Percentiles rank a stretch among this genome's conserved stretches.
phyloP scores from a whole-genome alignment of 179 eudicot genomes.

The Silene vulgaris region DNA sequence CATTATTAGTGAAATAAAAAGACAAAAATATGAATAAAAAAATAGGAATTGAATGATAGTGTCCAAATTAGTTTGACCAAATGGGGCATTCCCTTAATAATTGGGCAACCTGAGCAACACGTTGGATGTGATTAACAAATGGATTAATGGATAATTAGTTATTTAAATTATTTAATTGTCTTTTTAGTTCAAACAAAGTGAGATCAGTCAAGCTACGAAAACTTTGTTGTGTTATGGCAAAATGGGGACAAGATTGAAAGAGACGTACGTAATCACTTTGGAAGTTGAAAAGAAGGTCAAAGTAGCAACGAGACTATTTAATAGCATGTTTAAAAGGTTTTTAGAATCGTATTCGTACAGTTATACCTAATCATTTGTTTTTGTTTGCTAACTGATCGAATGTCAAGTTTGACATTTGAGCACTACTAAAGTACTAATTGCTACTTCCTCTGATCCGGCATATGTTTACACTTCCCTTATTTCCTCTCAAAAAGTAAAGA shows the following conservation, averaged over 20 bases:
- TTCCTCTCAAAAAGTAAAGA: no score
- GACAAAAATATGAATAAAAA: not conserved
- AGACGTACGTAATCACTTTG: conserved; percentile 1
- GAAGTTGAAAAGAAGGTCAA: not conserved
- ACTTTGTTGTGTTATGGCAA: not conserved
- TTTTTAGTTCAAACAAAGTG: not conserved
- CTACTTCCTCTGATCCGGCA: no score
- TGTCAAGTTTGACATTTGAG: no score
- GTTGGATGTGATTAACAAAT: conserved; percentile 19
- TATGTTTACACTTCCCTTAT: no score
- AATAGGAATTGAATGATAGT: not conserved
- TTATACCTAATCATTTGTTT: no score
- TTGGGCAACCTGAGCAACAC: conserved; percentile 26
- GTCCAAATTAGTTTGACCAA: conserved; percentile 22
- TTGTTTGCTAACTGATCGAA: no score
- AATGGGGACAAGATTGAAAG: conserved; percentile 16
- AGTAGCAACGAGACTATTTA: not conserved
- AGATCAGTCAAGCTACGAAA: conserved; percentile 15
- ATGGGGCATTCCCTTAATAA: conserved; percentile 12
- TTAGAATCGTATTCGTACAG: no score
- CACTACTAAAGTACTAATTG: no score
- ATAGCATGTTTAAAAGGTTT: no score
- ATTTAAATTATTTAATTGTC: conserved; percentile 9
- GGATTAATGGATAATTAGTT: conserved; percentile 11
- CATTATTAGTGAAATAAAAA: not conserved